phyloP scores from a whole-genome alignment of 139 green algal genomes.

The Prasinococcaceae sp. region DNA sequence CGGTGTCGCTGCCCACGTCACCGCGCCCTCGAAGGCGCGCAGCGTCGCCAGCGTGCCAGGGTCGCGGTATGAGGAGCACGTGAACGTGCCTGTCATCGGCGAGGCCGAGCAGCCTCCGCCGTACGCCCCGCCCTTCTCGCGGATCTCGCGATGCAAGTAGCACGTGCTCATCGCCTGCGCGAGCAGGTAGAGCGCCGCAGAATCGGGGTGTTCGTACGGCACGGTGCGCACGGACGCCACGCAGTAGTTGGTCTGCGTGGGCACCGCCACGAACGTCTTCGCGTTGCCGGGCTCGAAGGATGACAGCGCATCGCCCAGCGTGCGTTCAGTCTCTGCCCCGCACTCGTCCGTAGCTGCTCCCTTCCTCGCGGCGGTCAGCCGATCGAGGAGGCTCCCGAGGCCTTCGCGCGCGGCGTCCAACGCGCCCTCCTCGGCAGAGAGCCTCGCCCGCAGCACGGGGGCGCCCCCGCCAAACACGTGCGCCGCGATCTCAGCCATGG shows the following conservation, averaged over 20 bases:
- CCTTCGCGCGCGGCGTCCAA: background rate
- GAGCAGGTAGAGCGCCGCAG: slow-evolving; percentile 11
- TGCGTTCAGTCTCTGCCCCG: too few species aligned
- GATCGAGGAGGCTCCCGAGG: background rate
- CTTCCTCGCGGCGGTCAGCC: background rate
- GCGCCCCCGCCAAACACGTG: too few species aligned
- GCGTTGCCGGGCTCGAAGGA: background rate
- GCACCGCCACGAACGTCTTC: slow-evolving; percentile 6
- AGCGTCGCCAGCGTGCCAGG: slow-evolving; percentile 15
- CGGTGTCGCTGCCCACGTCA: slow-evolving; percentile 5
- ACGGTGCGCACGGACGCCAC: background rate
- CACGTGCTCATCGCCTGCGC: slow-evolving; percentile 8
- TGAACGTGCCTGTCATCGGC: slow-evolving; percentile 6
- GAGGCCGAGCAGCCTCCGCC: slow-evolving; percentile 5
- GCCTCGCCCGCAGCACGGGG: slow-evolving; percentile 3
- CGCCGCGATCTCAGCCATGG: slow-evolving; percentile 3
- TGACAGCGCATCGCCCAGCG: background rate
- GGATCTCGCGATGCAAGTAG: slow-evolving; percentile 19
- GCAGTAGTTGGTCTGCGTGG: slow-evolving; percentile 9
- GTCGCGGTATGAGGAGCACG: slow-evolving; percentile 17
- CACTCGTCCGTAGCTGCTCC: background rate
- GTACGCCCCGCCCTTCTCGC: slow-evolving; percentile 22
- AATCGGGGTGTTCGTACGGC: slow-evolving; percentile 9
- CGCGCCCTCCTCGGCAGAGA: background rate
- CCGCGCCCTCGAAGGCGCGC: slow-evolving; percentile 2